These are phyloP conservation scores for Phellopilus nigrolimitatus DNA, from an alignment of 1,284 basidiomycete species.

Conservation along the genomic window DNA sequence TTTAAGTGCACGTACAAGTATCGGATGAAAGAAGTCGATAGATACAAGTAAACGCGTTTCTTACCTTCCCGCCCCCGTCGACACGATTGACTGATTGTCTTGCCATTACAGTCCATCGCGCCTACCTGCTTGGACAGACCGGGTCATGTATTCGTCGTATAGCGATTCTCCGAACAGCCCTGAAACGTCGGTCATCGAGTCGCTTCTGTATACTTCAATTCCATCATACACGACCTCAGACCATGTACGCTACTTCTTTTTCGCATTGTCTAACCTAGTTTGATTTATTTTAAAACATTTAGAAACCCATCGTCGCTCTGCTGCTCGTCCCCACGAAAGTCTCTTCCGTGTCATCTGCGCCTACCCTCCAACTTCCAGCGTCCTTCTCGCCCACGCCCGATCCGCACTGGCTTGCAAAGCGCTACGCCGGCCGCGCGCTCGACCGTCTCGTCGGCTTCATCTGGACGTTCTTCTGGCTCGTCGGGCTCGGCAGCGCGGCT, in stretches of 20 bases:
- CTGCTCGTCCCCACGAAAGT: slow-evolving; percentile 46
- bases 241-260: slow-evolving; percentile 43
- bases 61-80: not conserved
- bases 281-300: not conserved
- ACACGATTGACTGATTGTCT: slow-evolving; percentile 1
- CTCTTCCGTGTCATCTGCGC: slow-evolving; percentile 20
- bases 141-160: slow-evolving; percentile 83
- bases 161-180: slow-evolving; percentile 56
- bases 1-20: slow-evolving; percentile 93
- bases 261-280: not conserved
- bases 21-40: slow-evolving; percentile 69
- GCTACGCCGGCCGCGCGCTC: slow-evolving; percentile 54
- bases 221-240: slow-evolving; percentile 76
- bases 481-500: slow-evolving; percentile 70
- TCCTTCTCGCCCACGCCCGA: slow-evolving; percentile 49
- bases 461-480: slow-evolving; percentile 68
- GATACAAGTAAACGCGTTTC: slow-evolving; percentile 61
- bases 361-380: slow-evolving; percentile 44
- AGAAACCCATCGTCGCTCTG: slow-evolving; percentile 70
- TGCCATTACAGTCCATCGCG: slow-evolving; percentile 35
- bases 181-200: slow-evolving; percentile 51
- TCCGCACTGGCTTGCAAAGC: slow-evolving; percentile 50
- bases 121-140: slow-evolving; percentile 91
- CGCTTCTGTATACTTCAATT: slow-evolving; percentile 67
- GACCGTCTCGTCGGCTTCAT: slow-evolving; percentile 70